phyloP scores from a whole-genome alignment of 202 grass and related monocot genomes.

The Cymbopogon flexuosus region DNA sequence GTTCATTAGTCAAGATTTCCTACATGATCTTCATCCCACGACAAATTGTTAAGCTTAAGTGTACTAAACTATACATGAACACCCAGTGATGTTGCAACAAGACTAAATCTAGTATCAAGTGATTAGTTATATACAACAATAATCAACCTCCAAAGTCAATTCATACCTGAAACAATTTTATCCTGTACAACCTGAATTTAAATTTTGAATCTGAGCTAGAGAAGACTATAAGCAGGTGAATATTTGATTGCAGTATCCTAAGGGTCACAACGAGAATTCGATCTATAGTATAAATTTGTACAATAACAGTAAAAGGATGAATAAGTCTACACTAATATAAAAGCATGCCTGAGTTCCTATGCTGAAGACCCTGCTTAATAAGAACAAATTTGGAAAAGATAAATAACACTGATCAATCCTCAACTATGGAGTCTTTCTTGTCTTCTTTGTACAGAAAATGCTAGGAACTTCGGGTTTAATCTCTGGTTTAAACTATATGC shows the following conservation, averaged over 20 bases:
- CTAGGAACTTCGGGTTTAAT: neutral
- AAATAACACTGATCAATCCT: neutral
- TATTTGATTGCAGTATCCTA: neutral
- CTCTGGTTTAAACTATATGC: neutral
- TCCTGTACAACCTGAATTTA: neutral
- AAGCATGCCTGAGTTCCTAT: neutral
- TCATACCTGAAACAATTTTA: neutral
- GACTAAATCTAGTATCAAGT: neutral
- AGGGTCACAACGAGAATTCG: neutral
- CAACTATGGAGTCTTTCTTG: neutral
- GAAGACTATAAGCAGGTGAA: neutral
- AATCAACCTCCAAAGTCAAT: neutral
- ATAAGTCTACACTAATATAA: neutral
- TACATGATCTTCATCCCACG: neutral
- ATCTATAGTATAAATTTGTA: neutral
- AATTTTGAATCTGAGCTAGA: neutral
- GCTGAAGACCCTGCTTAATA: neutral
- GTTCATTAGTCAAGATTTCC: neutral
- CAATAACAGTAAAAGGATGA: neutral
- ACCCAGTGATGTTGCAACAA: neutral
- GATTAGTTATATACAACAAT: neutral
- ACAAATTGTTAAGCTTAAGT: neutral
- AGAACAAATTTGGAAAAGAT: neutral
- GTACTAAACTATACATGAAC: slow-evolving; percentile 1
- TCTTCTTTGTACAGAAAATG: neutral